Evolutionary conservation across 345 rosid genomes (phyloP).

Genomic region (Nephelium lappaceum): DNA sequence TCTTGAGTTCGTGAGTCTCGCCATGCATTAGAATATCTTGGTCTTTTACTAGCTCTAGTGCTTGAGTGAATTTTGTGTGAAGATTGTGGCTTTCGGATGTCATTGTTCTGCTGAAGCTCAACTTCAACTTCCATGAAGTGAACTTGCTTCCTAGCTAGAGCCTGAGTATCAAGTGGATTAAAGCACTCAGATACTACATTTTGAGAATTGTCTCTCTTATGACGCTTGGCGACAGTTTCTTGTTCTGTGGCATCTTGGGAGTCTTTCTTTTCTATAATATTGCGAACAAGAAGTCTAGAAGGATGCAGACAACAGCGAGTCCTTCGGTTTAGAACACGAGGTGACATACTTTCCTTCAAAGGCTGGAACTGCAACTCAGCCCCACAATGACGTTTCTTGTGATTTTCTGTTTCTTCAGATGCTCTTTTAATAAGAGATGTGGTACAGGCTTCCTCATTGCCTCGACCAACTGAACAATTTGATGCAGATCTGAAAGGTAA

Average conservation of each 20-base stretch:
- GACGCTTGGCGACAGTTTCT: conserved; percentile 26
- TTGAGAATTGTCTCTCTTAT: conserved; percentile 21
- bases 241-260: conserved; percentile 24
- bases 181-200: conserved; percentile 20
- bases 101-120: conserved; percentile 28
- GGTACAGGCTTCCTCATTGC: conserved; percentile 22
- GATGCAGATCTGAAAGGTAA: conserved; percentile 15
- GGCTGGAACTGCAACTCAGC: conserved; percentile 26
- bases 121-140: conserved; percentile 40
- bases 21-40: conserved; percentile 22
- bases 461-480: conserved; percentile 19
- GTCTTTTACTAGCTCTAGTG: conserved; percentile 31
- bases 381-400: conserved; percentile 18
- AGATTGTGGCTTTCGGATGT: conserved; percentile 18
- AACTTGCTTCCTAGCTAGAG: conserved; percentile 42
- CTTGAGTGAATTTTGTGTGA: conserved; percentile 22
- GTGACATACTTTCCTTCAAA: conserved; percentile 29
- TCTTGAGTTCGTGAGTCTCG: conserved; percentile 26
- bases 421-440: conserved; percentile 12
- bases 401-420: conserved; percentile 4
- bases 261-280: conserved; percentile 19
- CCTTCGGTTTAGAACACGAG: conserved; percentile 34
- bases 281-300: conserved; percentile 28
- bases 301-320: conserved; percentile 29
- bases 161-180: conserved; percentile 4